These are phyloP conservation scores for Capronia epimyces DNA, from an alignment of 2,329 filamentous ascomycete species.

Conservation along the genomic window DNA sequence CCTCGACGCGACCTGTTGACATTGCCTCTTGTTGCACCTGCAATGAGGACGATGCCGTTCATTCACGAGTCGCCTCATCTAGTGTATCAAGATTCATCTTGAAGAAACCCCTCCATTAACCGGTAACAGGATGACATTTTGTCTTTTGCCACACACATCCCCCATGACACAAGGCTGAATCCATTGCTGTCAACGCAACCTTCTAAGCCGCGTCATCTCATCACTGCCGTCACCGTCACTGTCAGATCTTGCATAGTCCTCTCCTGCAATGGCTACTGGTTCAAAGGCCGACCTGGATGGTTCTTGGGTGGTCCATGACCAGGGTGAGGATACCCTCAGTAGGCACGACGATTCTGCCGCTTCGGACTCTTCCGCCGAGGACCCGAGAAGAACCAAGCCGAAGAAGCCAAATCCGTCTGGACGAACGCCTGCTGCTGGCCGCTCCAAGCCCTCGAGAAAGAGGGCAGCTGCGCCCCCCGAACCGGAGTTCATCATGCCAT, in stretches of 20 bases:
- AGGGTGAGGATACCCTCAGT: slow-evolving; percentile 15
- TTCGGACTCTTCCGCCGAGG: slow-evolving; percentile 6
- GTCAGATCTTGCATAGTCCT: neutral
- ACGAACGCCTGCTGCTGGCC: neutral
- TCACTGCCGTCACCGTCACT: neutral
- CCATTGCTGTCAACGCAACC: neutral
- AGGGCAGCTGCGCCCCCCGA: slow-evolving; percentile 1
- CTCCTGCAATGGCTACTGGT: slow-evolving; percentile 5
- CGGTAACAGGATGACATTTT: neutral
- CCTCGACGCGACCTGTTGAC: neutral
- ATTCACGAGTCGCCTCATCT: neutral
- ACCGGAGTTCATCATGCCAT: slow-evolving; percentile 29
- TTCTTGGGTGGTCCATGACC: slow-evolving; percentile 21
- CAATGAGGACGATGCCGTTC: neutral
- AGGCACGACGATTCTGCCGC: slow-evolving; percentile 9
- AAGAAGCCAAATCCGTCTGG: neutral
- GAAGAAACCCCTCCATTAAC: neutral
- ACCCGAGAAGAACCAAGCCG: neutral
- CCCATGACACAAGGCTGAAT: neutral
- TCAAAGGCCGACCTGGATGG: slow-evolving; percentile 9
- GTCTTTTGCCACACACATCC: neutral
- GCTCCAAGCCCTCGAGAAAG: neutral
- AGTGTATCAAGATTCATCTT: neutral
- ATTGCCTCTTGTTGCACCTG: neutral
- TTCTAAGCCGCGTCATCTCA: neutral